Evolutionary conservation across 164 flowering plant genomes (phyloP).

Genomic region (Brasenia schreberi): DNA sequence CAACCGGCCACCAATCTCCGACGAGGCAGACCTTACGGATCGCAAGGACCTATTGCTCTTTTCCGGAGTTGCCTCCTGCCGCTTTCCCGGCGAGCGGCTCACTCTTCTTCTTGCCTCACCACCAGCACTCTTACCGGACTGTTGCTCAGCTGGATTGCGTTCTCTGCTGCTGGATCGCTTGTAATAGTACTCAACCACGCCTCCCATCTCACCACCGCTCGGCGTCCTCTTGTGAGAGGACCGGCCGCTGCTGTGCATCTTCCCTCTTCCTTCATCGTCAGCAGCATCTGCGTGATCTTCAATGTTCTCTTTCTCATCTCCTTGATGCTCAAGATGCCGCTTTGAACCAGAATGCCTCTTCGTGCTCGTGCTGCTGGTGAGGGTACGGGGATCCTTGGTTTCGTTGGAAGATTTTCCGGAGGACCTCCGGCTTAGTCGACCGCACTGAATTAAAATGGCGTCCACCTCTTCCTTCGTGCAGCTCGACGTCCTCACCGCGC

Average conservation of each 20-base stretch:
- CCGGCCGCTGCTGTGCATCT: constrained; percentile 27
- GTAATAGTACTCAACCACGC: constrained; percentile 6
- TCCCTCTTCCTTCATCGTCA: constrained; percentile 14
- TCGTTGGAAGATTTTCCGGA: constrained; percentile 29
- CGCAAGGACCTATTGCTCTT: background rate
- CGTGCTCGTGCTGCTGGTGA: constrained; percentile 4
- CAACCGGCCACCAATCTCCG: constrained; percentile 39
- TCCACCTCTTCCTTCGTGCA: constrained; percentile 91
- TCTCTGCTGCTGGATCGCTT: constrained; percentile 62
- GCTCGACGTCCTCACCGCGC: constrained; percentile 59
- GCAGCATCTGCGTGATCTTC: constrained; percentile 6
- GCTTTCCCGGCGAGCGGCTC: constrained; percentile 73
- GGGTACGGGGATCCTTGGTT: background rate
- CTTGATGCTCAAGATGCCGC: constrained; percentile 52
- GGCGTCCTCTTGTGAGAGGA: constrained; percentile 51
- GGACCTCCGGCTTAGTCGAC: constrained; percentile 83
- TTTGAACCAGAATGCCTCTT: constrained; percentile 71
- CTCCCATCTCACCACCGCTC: constrained; percentile 56
- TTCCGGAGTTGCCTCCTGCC: constrained; percentile 34
- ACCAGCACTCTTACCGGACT: constrained; percentile 10
- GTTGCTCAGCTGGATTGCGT: constrained; percentile 4
- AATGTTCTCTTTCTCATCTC: background rate
- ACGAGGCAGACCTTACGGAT: background rate
- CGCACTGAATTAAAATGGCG: constrained; percentile 86
- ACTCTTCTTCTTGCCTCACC: constrained; percentile 33